Evolutionary conservation across 768 basidiomycete species (phyloP), one percentile per base, ranked within the genome.

Genomic region (Exidia glandulosa): DNA sequence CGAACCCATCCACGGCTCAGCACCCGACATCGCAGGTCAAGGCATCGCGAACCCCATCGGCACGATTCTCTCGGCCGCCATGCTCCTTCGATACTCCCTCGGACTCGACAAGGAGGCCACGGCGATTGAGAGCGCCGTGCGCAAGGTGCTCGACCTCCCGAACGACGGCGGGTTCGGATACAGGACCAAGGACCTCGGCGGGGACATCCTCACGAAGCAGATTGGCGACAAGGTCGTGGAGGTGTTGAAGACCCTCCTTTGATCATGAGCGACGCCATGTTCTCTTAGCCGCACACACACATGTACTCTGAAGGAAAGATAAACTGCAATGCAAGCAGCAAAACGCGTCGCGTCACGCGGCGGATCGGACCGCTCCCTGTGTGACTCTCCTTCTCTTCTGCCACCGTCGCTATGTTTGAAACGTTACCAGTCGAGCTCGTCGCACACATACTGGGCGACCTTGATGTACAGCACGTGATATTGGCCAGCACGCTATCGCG

Each of bases 1-100:
- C 77, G 96, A 99, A 74, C 96, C 96, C 56, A 96, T 96, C 64
- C 93, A 95, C 68, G 91, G 91, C 57, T 92, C 91, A 47, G 94
- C 94, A 1, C 94, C 94, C 57, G 94, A 95, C 68, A 96, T 96
- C 63, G 90, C 94, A n/a, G 92, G 91, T 1, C 77, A 89, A 71
- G 88, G 89, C 19, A 91, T 94, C 66, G 94, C 94, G 64, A 96
- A 96, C 70, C 94, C 94, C 34, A 83, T 96, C 66, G 94, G 94
- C 57, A 94, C 94, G 16, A 95, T 96, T 70, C 87, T 96, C 61
- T 94, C 91, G 58, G 88, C 88, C 19, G 94, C 94, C 14, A 84
- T 96, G 85, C 85, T 96, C 62, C 78, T 96, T 57, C 84, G 94
- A 48, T 99, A 98, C 74, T 98, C 95, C 30, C 85, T 99, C 32